These are phyloP conservation scores for Glycine tomentella DNA, from an alignment of 306 rosid species.

Conservation along the genomic window DNA sequence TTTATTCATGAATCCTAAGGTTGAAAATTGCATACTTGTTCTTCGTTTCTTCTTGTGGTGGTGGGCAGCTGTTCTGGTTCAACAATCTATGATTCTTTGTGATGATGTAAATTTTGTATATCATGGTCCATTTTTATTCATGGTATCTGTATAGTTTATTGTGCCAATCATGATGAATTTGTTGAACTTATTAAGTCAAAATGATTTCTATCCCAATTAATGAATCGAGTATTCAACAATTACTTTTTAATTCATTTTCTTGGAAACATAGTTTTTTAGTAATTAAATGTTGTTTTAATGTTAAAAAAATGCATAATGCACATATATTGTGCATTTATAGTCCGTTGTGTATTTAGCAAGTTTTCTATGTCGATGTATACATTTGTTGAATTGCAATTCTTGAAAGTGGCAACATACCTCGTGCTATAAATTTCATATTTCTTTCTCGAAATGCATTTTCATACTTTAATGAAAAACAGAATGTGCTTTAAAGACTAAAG, in stretches of 20 bases:
- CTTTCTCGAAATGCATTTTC: no score
- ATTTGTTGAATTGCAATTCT: neutral
- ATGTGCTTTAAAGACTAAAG: no score
- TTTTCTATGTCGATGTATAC: neutral
- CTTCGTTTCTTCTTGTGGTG: neutral
- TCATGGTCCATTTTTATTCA: neutral
- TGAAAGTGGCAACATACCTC: no score
- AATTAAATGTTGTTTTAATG: neutral
- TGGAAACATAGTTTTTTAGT: neutral
- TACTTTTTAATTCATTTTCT: constrained; percentile 10
- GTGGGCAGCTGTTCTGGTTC: neutral
- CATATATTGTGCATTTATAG: neutral
- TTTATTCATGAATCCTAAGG: neutral
- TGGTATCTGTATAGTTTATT: neutral
- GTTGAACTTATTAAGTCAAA: neutral
- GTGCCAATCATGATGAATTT: neutral
- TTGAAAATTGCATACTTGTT: neutral
- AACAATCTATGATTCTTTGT: neutral
- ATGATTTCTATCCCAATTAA: neutral
- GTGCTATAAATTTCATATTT: no score
- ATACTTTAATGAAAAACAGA: no score
- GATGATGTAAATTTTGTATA: neutral
- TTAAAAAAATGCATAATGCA: neutral
- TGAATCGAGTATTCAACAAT: neutral
- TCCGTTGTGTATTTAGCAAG: neutral